phyloP scores from a whole-genome alignment of 163 green algal genomes.

The Scenedesmus sp. region DNA sequence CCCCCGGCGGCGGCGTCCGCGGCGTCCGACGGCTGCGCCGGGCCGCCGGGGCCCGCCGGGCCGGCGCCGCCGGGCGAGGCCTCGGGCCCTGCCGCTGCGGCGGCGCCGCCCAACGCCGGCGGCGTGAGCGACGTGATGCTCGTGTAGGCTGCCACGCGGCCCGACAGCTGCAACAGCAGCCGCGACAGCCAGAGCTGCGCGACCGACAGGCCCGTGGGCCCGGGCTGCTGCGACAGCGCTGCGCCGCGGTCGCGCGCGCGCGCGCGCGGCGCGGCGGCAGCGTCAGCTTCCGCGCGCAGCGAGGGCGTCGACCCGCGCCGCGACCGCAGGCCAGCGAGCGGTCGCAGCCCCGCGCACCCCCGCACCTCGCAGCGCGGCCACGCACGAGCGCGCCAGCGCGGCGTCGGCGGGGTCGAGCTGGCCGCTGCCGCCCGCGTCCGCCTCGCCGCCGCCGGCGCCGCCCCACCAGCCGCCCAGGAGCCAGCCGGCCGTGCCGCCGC shows the following conservation, averaged over 20 bases:
- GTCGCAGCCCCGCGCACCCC: no score
- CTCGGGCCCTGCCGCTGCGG: constrained; percentile 21
- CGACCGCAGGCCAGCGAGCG: no score
- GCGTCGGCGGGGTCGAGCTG: background rate
- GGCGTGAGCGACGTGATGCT: constrained; percentile 34
- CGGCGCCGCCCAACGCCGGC: constrained; percentile 39
- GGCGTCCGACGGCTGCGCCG: background rate
- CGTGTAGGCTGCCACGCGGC: constrained; percentile 60
- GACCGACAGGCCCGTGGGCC: constrained; percentile 51
- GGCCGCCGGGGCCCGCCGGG: background rate
- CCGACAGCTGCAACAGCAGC: constrained; percentile 69
- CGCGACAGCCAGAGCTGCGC: constrained; percentile 76
- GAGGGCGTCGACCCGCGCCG: no score
- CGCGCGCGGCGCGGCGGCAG: background rate
- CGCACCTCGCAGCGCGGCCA: constrained; percentile 32
- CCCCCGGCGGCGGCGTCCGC: background rate
- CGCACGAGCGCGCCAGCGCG: constrained; percentile 20
- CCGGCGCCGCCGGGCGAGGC: background rate
- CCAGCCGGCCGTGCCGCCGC: constrained; percentile 27
- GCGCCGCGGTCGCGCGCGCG: background rate
- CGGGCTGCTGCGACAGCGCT: constrained; percentile 50
- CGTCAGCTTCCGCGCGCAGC: background rate
- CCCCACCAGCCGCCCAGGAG: background rate
- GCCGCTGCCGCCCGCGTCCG: background rate
- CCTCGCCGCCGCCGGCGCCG: constrained; percentile 8